Evolutionary conservation across 208 protist species (phyloP).

Genomic region (Porcisia deanei): DNA sequence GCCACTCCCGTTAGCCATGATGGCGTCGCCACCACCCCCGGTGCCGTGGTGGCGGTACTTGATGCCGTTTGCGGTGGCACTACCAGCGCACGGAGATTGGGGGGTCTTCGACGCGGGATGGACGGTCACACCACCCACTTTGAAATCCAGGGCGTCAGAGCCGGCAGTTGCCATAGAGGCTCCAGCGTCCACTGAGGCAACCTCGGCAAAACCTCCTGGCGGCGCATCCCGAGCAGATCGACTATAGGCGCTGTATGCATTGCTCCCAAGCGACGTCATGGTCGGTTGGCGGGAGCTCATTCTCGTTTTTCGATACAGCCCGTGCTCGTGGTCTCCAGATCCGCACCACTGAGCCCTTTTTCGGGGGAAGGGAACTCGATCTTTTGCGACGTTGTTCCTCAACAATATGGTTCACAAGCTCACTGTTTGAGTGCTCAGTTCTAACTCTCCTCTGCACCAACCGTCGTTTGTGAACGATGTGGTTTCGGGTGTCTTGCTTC

Average conservation of each 20-base stretch:
- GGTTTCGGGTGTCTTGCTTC: background rate
- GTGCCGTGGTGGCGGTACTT: background rate
- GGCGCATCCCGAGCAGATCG: conserved; percentile 4
- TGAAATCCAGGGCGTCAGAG: background rate
- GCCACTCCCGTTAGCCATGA: background rate
- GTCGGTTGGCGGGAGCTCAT: conserved; percentile 28
- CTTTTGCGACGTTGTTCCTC: background rate
- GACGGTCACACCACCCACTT: background rate
- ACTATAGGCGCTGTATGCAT: conserved; percentile 3
- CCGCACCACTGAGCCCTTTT: background rate
- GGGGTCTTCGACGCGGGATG: background rate
- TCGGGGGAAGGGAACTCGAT: background rate
- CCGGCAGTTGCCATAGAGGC: background rate
- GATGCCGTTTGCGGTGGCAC: conserved; percentile 1
- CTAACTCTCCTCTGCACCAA: too few species aligned
- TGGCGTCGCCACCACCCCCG: background rate
- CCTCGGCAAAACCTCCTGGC: background rate
- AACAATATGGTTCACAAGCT: background rate
- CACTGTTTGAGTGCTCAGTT: background rate
- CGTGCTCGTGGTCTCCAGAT: background rate
- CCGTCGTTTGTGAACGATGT: background rate
- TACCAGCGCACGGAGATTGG: background rate
- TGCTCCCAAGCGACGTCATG: conserved; percentile 12
- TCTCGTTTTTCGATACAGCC: background rate
- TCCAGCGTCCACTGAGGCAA: background rate